Conservation (phyloP, 2,329 filamentous ascomycete genomes). For the Fusarium lateritium region DNA sequence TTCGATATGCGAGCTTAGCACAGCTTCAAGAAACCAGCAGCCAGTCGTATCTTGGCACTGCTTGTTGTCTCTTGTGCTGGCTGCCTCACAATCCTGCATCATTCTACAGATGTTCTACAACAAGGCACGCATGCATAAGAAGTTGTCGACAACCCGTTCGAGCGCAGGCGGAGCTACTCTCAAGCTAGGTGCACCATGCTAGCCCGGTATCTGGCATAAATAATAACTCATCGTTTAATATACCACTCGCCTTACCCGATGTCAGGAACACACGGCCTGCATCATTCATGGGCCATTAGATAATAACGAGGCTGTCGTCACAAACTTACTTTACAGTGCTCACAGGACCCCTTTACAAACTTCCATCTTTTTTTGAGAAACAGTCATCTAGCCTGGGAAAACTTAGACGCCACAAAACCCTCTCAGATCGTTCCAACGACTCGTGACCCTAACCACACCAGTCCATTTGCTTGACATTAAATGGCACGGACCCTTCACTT, state of each 20-base stretch:
- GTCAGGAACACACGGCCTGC: not conserved
- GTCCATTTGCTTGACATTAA: conserved; percentile 13
- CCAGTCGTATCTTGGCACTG: conserved; percentile 6
- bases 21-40: conserved; percentile 1
- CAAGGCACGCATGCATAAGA: conserved; percentile 13
- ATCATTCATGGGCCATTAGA: conserved; percentile 1
- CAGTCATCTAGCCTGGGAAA: conserved; percentile 33
- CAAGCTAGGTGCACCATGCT: conserved; percentile 22
- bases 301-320: conserved; percentile 13
- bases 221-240: conserved; percentile 21
- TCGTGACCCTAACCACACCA: conserved; percentile 17
- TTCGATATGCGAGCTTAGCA: not conserved
- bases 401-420: conserved; percentile 42
- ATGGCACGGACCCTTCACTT: conserved; percentile 42
- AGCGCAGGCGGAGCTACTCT: conserved; percentile 31
- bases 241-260: no score
- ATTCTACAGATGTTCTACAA: not conserved
- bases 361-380: conserved; percentile 40
- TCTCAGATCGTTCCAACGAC: conserved; percentile 23
- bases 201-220: conserved; percentile 29
- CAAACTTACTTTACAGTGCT: conserved; percentile 12
- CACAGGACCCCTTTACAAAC: conserved; percentile 19
- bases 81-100: conserved; percentile 1
- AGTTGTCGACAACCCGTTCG: conserved; percentile 28
- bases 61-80: not conserved